A percentile compares a stretch with the other conserved stretches of the same genome.
These are phyloP conservation scores for Gliomastix tumulicola DNA, from an alignment of 2,329 filamentous ascomycete genomes.

Conservation along the genomic window DNA sequence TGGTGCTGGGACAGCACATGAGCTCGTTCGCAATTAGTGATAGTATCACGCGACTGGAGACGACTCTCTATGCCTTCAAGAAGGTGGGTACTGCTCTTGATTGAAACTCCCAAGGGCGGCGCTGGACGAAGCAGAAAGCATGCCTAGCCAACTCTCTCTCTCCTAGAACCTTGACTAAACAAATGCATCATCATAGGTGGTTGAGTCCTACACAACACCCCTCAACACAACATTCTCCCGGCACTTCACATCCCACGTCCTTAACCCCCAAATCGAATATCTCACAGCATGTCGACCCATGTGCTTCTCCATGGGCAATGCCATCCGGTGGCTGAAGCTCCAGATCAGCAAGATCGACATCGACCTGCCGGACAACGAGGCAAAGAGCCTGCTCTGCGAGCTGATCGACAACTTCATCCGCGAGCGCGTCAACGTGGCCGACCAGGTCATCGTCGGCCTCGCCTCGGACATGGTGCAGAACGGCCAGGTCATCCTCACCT, in stretches of 20 bases:
- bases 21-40: conserved; percentile 82
- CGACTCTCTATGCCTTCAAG: conserved; percentile 85
- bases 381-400: conserved; percentile 70
- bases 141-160: too few species aligned
- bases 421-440: conserved; percentile 82
- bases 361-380: conserved; percentile 71
- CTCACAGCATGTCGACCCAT: conserved; percentile 90
- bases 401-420: conserved; percentile 86
- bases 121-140: too few species aligned
- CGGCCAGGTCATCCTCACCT: conserved; percentile 73
- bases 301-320: conserved; percentile 95
- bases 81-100: too few species aligned
- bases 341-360: conserved; percentile 87
- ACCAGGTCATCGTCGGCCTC: conserved; percentile 74
- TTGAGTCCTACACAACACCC: conserved; percentile 88
- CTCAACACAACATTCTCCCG: conserved; percentile 76
- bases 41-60: conserved; percentile 80
- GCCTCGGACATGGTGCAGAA: conserved; percentile 70
- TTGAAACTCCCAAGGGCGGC: too few species aligned
- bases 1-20: conserved; percentile 85
- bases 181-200: conserved; percentile 52
- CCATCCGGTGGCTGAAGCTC: conserved; percentile 89
- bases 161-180: too few species aligned
- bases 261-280: conserved; percentile 94
- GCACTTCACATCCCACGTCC: conserved; percentile 83